Conservation (phyloP, 306 rosid species). For the Fragaria nilgerrensis region DNA sequence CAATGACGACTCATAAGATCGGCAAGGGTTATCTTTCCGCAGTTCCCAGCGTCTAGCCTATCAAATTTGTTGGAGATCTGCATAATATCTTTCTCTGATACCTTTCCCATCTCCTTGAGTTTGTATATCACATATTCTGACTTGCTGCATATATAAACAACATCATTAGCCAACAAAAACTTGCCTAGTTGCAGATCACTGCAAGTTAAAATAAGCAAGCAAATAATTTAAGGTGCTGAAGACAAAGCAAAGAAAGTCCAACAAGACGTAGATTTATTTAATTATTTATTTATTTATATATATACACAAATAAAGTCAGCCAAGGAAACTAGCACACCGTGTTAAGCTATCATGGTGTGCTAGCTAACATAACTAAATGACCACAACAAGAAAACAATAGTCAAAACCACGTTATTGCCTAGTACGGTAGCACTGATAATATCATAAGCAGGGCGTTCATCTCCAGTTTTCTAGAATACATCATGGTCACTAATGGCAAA, state of each 20-base stretch:
- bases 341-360: neutral
- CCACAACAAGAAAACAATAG: neutral
- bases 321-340: neutral
- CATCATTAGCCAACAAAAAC: conserved; percentile 18
- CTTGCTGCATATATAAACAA: conserved; percentile 56
- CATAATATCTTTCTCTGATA: conserved; percentile 76
- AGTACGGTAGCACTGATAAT: neutral
- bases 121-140: conserved; percentile 91
- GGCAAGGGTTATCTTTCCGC: conserved; percentile 80
- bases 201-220: conserved; percentile 20
- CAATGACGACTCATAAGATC: conserved; percentile 59
- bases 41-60: conserved; percentile 66
- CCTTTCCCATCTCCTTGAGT: conserved; percentile 95
- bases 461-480: conserved; percentile 1
- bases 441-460: neutral
- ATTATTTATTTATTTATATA: neutral
- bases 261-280: neutral
- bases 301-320: neutral
- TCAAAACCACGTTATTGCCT: neutral
- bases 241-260: conserved; percentile 8
- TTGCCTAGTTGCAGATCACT: neutral
- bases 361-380: neutral
- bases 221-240: neutral
- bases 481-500: neutral
- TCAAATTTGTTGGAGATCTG: conserved; percentile 75